Base-by-base conservation (phyloP, 257 asterid species). In the Solanum piurae region DNA sequence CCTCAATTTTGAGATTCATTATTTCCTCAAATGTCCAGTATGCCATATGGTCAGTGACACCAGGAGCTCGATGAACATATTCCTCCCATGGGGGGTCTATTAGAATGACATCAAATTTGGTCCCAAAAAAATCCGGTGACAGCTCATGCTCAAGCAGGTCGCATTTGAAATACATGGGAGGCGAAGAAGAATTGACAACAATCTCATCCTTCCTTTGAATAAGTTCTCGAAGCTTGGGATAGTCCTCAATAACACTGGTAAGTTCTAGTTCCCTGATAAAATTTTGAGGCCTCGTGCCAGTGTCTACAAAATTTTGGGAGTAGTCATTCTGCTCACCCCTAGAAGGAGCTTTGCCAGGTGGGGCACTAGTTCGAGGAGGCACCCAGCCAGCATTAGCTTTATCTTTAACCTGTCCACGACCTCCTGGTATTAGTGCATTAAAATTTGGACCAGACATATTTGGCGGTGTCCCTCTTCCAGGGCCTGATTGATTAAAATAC, bases 21-120 rank as follows among this genome's bases (percentile, higher is more conserved):
- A 97, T 97, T 86, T 97, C 96, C 91, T 95, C 99, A 87, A 97
- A 91, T 62, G 94, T 94, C 99, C 99, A 97, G 92, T 92, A 90
- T 42, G 94, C 97, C 98, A 93, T 94, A 92, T 94, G 98, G 90
- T 97, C 99, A 85, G 98, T 93, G 89, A 97, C 98, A 88, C 99
- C 99, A 88, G 99, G 99, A 79, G 99, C 99, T 86, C 99, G 95
- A 90, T 97, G 99, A 87, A 95, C 99, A 89, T 97, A 96, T 88
- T 97, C 99, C 92, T 97, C 99, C 99, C 99, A 97, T 62, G 99
- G 99, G 52, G 99, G 99, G 85, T 97, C 99, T 72, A 97, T 89
- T 84, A 97, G 96, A 92, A 97, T 95, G 88, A 97, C 99, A 90
- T 97, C 99, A 91, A 97, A 97, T 93, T 97, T 97, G 83, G 98